Evolutionary conservation across 2,329 filamentous ascomycete genomes (phyloP).

Genomic region (Talaromyces sp.): DNA sequence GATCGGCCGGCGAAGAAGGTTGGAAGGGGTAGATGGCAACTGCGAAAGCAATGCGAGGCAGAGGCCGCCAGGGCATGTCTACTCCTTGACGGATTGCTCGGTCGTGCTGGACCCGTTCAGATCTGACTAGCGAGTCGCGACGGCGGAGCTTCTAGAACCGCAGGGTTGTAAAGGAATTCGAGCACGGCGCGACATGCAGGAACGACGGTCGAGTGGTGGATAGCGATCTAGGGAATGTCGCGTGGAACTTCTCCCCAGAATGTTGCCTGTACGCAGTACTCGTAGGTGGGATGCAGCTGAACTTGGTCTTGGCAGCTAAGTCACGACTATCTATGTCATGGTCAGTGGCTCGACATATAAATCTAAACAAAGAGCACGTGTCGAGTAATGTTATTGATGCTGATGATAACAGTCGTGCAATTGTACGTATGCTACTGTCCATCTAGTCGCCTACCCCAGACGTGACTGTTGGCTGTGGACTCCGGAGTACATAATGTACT

Average conservation of each 20-base stretch:
- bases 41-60: constrained; percentile 95
- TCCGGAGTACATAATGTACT: not conserved
- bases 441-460: not conserved
- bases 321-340: not conserved
- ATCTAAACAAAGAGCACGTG: not conserved
- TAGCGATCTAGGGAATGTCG: constrained; percentile 12
- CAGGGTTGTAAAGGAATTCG: not conserved
- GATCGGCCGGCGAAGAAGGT: constrained; percentile 79
- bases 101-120: constrained; percentile 8
- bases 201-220: constrained; percentile 11
- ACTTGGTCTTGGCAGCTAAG: constrained; percentile 5
- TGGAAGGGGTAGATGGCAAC: constrained; percentile 94
- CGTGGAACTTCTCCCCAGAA: constrained; percentile 1
- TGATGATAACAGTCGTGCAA: not conserved
- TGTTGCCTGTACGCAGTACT: not conserved
- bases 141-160: not conserved
- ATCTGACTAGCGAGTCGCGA: not conserved
- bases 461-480: not conserved
- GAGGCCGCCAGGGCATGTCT: constrained; percentile 91
- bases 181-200: constrained; percentile 16
- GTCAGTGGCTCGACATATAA: constrained; percentile 5
- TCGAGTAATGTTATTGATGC: not conserved
- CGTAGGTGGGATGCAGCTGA: constrained; percentile 4
- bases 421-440: not conserved
- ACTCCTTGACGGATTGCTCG: constrained; percentile 19